phyloP scores from a whole-genome alignment of 306 rosid genomes.

The Pachyrhizus erosus region DNA sequence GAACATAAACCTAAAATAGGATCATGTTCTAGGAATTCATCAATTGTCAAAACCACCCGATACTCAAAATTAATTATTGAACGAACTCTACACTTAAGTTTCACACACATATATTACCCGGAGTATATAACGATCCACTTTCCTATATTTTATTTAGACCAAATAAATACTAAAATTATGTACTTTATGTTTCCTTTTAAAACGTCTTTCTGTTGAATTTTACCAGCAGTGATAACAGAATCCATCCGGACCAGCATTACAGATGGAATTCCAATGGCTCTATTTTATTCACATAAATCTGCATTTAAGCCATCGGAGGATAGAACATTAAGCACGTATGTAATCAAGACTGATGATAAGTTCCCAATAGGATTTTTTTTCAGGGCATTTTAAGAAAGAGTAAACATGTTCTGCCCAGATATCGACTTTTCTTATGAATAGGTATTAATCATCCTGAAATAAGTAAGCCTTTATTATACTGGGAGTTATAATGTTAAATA shows the following conservation, averaged over 20 bases:
- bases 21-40: background rate
- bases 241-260: background rate
- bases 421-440: background rate
- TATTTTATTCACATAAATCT: background rate
- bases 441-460: background rate
- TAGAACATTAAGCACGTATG: background rate
- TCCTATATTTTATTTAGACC: background rate
- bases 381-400: background rate
- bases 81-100: background rate
- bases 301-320: background rate
- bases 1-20: background rate
- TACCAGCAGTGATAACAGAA: background rate
- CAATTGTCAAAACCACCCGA: background rate
- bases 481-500: background rate
- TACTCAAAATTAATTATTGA: background rate
- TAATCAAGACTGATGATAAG: background rate
- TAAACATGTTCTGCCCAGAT: background rate
- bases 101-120: no score
- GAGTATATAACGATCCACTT: background rate
- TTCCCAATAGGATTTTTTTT: background rate
- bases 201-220: background rate
- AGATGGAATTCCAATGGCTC: constrained; percentile 7
- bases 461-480: background rate
- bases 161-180: background rate
- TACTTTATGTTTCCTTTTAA: background rate